Evolutionary conservation across 2,329 filamentous ascomycete species (phyloP).

Genomic region (Alternaria hordeiaustralica): DNA sequence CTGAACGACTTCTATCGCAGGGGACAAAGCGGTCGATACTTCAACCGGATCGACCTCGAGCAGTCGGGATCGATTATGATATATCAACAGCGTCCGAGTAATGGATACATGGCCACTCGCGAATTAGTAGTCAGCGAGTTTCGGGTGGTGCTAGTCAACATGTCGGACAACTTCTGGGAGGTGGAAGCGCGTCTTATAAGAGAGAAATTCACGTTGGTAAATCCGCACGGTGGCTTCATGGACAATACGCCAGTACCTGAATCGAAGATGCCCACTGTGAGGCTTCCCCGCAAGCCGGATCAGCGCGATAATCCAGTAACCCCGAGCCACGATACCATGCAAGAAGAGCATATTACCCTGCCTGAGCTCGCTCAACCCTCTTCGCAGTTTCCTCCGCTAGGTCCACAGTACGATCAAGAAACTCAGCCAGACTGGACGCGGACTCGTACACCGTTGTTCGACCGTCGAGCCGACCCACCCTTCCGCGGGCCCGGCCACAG

Average conservation of each 20-base stretch:
- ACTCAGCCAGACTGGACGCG: slow-evolving; percentile 1
- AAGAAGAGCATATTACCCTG: background rate
- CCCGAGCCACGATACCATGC: background rate
- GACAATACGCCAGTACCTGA: background rate
- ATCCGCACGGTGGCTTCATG: background rate
- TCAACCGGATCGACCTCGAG: background rate
- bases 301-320: background rate
- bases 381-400: background rate
- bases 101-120: background rate
- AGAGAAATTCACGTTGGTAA: background rate
- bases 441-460: background rate
- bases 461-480: background rate
- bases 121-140: slow-evolving; percentile 1
- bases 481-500: background rate
- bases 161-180: background rate
- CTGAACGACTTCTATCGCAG: background rate
- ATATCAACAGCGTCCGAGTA: background rate
- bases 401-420: slow-evolving; percentile 1
- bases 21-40: slow-evolving; percentile 4
- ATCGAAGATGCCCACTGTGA: background rate
- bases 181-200: background rate
- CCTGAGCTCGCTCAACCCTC: background rate
- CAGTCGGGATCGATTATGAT: background rate
- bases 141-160: background rate
- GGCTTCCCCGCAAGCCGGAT: background rate